Evolutionary conservation across 306 rosid species (phyloP).

Genomic region (cucumber (Cucumis sativus)): Cucumber_9930_V3 NC_026660.2:22402501-22403000

Average conservation of each 20-base stretch:
- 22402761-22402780: slow-evolving; percentile 28
- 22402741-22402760: slow-evolving; percentile 20
- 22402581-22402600: slow-evolving; percentile 50
- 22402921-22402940: slow-evolving; percentile 40
- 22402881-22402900: not conserved
- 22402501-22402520: slow-evolving; percentile 39
- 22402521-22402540: slow-evolving; percentile 28
- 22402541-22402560: slow-evolving; percentile 17
- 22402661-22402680: slow-evolving; percentile 37
- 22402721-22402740: slow-evolving; percentile 30
- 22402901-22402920: slow-evolving; percentile 4
- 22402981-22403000: slow-evolving; percentile 40
- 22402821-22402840: slow-evolving; percentile 31
- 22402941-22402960: slow-evolving; percentile 29
- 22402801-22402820: slow-evolving; percentile 29
- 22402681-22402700: slow-evolving; percentile 42
- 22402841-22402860: slow-evolving; percentile 1
- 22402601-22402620: slow-evolving; percentile 39
- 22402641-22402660: slow-evolving; percentile 33
- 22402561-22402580: slow-evolving; percentile 38
- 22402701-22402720: slow-evolving; percentile 39
- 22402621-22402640: slow-evolving; percentile 34
- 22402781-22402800: slow-evolving; percentile 34
- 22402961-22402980: slow-evolving; percentile 24
- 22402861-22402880: not conserved